phyloP scores from a whole-genome alignment of 2,329 filamentous ascomycete species.

The Ceratocystis ficicola region DNA sequence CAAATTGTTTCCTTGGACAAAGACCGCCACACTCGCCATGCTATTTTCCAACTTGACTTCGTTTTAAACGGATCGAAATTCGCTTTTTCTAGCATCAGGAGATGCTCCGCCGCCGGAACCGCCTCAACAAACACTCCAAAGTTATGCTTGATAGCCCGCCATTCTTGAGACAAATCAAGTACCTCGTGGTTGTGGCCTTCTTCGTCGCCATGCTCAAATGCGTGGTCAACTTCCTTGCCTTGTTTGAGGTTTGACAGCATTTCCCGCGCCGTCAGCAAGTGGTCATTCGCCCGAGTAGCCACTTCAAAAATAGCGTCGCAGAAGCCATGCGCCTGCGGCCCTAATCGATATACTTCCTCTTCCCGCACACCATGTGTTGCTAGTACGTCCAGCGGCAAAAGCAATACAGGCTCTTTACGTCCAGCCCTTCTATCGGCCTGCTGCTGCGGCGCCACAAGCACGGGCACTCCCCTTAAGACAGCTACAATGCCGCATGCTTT shows the following conservation, averaged over 20 bases:
- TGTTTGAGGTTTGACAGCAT: conserved; percentile 73
- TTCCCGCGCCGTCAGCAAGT: conserved; percentile 83
- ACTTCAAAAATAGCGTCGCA: conserved; percentile 85
- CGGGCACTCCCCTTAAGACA: conserved; percentile 71
- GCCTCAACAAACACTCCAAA: conserved; percentile 75
- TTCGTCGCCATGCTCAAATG: conserved; percentile 66
- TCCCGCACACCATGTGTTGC: conserved; percentile 67
- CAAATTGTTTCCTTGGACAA: conserved; percentile 33
- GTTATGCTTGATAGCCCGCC: conserved; percentile 42
- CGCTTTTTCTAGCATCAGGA: conserved; percentile 61
- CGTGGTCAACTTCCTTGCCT: conserved; percentile 65
- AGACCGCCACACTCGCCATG: conserved; percentile 57
- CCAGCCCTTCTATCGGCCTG: conserved; percentile 23
- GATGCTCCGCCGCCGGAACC: conserved; percentile 63
- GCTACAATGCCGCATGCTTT: conserved; percentile 85
- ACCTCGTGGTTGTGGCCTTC: conserved; percentile 53
- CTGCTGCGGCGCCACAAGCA: conserved; percentile 48
- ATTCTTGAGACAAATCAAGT: conserved; percentile 30
- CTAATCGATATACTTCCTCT: conserved; percentile 76
- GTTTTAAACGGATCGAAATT: conserved; percentile 75
- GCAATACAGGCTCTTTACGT: conserved; percentile 42
- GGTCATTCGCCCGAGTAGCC: conserved; percentile 87
- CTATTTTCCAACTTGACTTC: conserved; percentile 62
- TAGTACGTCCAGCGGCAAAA: conserved; percentile 84
- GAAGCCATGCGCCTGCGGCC: conserved; percentile 64